A percentile compares a stretch with the other conserved stretches of the same genome.
phyloP scores from a whole-genome alignment of 176 grass and related monocot species.

The Eremochloa ophiuroides region DNA sequence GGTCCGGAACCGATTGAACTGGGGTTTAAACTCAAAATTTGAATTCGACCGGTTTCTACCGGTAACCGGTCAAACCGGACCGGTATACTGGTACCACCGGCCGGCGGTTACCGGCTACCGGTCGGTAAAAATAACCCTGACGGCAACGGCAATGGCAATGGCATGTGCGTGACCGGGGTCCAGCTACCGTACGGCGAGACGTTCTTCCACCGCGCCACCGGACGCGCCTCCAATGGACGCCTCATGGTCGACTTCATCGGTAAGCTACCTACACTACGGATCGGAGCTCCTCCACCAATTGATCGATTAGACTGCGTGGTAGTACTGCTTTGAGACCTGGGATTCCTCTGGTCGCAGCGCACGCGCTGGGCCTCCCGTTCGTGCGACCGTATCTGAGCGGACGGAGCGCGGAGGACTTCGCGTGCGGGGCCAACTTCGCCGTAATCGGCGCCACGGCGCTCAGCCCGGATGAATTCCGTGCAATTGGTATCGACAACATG shows the following conservation, averaged over 20 bases:
- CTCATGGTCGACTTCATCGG: conserved; percentile 77
- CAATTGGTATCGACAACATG: conserved; percentile 44
- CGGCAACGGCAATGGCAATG: conserved; percentile 23
- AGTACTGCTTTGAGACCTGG: conserved; percentile 7
- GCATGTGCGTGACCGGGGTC: conserved; percentile 31
- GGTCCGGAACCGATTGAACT: too few species aligned
- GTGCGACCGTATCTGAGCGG: conserved; percentile 53
- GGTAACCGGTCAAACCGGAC: too few species aligned
- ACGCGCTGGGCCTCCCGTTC: conserved; percentile 48
- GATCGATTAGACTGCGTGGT: not conserved
- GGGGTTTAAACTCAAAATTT: too few species aligned
- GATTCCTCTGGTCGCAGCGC: conserved; percentile 26
- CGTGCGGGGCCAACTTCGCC: conserved; percentile 73
- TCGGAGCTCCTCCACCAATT: not conserved
- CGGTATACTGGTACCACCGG: too few species aligned
- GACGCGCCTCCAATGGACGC: too few species aligned
- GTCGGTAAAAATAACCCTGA: too few species aligned
- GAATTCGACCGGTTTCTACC: too few species aligned
- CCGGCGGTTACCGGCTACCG: conserved; percentile 64
- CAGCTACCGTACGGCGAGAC: conserved; percentile 61
- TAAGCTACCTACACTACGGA: not conserved
- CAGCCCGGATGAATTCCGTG: conserved; percentile 47
- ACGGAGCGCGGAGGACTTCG: conserved; percentile 35
- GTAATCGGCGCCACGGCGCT: conserved; percentile 72
- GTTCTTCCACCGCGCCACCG: conserved; percentile 69